Percentiles rank a stretch among this genome's conserved stretches.
These are phyloP conservation scores for Lipomyces spencermartinsiae DNA, from an alignment of 805 yeast genomes.

Conservation along the genomic window DNA sequence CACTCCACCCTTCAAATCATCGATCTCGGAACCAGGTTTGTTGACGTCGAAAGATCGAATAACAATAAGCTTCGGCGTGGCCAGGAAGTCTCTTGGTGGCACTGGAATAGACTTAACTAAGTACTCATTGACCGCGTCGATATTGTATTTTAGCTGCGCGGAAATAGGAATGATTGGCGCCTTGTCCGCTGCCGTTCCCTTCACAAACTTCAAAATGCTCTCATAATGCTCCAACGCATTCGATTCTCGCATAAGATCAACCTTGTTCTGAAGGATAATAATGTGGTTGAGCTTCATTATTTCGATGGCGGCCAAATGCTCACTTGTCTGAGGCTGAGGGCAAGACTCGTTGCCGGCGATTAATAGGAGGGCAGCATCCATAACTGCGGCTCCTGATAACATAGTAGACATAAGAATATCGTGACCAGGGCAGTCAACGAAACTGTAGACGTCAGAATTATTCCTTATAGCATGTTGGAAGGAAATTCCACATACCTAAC, in stretches of 20 bases:
- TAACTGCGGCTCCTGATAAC: conserved; percentile 99
- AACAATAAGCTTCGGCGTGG: conserved; percentile 93
- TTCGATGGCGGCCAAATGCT: conserved; percentile 99
- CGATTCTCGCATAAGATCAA: conserved; percentile 97
- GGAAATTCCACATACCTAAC: conserved; percentile 51
- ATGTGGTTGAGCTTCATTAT: conserved; percentile 98
- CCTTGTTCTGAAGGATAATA: conserved; percentile 95
- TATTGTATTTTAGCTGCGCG: conserved; percentile 97
- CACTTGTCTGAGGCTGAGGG: conserved; percentile 99
- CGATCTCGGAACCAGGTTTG: conserved; percentile 98
- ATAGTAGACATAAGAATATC: conserved; percentile 99
- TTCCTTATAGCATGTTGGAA: neutral
- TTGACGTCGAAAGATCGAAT: conserved; percentile 98
- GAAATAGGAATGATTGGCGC: conserved; percentile 99
- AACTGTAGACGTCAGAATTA: conserved; percentile 53
- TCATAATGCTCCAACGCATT: conserved; percentile 94
- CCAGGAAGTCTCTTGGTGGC: conserved; percentile 92
- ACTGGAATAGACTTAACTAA: conserved; percentile 95
- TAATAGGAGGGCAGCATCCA: conserved; percentile 97
- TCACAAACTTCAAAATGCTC: conserved; percentile 86
- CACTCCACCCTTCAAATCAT: conserved; percentile 98
- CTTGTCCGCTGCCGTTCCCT: conserved; percentile 98
- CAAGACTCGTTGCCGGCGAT: conserved; percentile 99
- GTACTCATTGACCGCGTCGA: conserved; percentile 97
- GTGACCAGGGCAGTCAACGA: conserved; percentile 99